Conservation (phyloP, 2,329 filamentous ascomycete genomes). For the Pyrenophora graminea region DNA sequence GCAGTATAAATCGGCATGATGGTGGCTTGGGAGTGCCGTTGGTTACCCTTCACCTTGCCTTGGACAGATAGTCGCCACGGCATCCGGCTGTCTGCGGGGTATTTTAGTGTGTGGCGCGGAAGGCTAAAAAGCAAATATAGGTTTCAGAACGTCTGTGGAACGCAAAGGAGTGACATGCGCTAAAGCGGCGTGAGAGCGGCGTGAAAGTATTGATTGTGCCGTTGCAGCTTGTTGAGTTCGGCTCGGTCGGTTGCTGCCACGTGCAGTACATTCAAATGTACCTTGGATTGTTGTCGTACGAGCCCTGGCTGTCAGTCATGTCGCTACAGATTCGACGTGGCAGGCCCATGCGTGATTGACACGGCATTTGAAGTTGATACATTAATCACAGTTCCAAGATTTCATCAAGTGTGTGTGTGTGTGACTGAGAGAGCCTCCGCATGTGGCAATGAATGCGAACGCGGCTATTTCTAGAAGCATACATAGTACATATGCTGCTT, state of each 20-base stretch:
- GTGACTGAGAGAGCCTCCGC: neutral
- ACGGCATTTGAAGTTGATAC: neutral
- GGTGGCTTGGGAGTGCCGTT: slow-evolving; percentile 13
- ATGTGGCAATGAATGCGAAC: slow-evolving; percentile 5
- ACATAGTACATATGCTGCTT: slow-evolving; percentile 4
- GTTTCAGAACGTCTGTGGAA: slow-evolving; percentile 1
- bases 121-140: slow-evolving; percentile 13
- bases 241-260: slow-evolving; percentile 16
- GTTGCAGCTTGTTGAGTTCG: slow-evolving; percentile 7
- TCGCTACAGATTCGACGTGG: neutral
- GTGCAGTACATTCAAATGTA: slow-evolving; percentile 14
- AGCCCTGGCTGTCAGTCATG: neutral
- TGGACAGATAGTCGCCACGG: slow-evolving; percentile 4
- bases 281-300: slow-evolving; percentile 9
- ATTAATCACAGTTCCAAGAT: too few relatives aligned
- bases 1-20: slow-evolving; percentile 6
- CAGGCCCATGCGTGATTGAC: slow-evolving; percentile 1
- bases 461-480: neutral
- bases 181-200: slow-evolving; percentile 12
- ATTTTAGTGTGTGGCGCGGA: slow-evolving; percentile 13
- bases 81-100: slow-evolving; percentile 10
- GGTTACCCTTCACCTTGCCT: slow-evolving; percentile 1
- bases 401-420: neutral
- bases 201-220: slow-evolving; percentile 1
- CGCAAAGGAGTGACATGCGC: slow-evolving; percentile 6